Base-by-base conservation (phyloP, 805 yeast genomes). In the Lachancea fermentati region DNA sequence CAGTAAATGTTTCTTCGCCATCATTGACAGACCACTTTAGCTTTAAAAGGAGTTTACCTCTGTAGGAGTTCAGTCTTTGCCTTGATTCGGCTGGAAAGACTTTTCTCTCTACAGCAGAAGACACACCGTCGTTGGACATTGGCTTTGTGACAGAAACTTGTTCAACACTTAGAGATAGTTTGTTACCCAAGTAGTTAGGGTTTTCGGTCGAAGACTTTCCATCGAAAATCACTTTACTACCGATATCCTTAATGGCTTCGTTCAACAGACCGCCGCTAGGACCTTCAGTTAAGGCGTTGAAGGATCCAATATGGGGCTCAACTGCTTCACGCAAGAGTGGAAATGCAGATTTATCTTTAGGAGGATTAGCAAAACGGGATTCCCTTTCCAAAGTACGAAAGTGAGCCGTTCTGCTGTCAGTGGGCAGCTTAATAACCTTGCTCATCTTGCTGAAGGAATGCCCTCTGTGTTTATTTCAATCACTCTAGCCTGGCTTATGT, bases 271-370 rank as follows among this genome's bases (percentile, higher is more conserved):
- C 96, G 34, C 91, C 95, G 32, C 72, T 79, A 17, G 85, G 78
- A 32, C 95, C 96, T 43, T 85, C 95, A 17, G 95, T 85, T 42
- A 93, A 71, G 4, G 97, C 97, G 71, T 93, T 84, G 72, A 93
- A 93, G 1, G 97, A 91, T 6, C 95, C 97, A 41, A 93, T 76
- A 62, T 93, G 98, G 4, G 98, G 98, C 42, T 79, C 78, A 30
- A 93, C 93, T 12, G 98, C 97, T 47, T 87, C 95, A 43, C 76
- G 75, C 28, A 93, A 72, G 30, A 88, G 66, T 12, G 96, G 96
- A 55, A 68, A 91, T 5, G 85, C 85, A 22, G 86, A 72, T 60
- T 83, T 76, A 56, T 85, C 95, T 65, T 78, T 81, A 37, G 97
- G 95, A 34, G 98, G 98, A 59, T 85, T 79, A 52, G 76, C 75